phyloP scores from a whole-genome alignment of 108 stramenopile species.

The Skeletonema costatum region DNA sequence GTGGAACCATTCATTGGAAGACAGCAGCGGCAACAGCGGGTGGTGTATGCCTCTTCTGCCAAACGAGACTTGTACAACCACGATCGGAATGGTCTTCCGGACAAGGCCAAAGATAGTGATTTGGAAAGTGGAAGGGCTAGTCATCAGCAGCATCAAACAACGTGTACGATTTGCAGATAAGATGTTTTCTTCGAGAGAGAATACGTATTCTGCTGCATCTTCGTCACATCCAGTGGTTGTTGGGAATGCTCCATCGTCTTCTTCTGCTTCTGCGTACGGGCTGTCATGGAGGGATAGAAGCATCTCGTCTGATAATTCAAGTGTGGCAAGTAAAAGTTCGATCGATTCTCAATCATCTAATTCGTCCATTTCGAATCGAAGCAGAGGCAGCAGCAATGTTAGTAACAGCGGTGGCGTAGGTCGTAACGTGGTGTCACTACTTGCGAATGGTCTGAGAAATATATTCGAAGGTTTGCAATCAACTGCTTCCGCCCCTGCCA shows the following conservation, averaged over 20 bases:
- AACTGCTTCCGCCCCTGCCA: neutral
- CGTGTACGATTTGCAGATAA: slow-evolving; percentile 1
- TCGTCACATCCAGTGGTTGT: neutral
- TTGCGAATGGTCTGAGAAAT: neutral
- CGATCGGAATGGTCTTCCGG: neutral
- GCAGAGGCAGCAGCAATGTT: neutral
- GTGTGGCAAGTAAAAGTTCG: neutral
- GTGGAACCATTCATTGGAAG: neutral
- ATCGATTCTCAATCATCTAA: neutral
- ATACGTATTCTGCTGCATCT: neutral
- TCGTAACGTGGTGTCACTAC: neutral
- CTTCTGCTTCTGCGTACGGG: neutral
- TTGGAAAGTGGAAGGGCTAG: neutral
- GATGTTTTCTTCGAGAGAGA: neutral
- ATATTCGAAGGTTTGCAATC: neutral
- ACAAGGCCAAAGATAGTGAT: slow-evolving; percentile 3
- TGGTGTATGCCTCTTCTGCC: slow-evolving; percentile 1
- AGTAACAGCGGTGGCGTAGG: neutral
- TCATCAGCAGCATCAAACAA: neutral
- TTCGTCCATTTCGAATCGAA: neutral
- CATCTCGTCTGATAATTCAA: neutral
- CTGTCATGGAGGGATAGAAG: slow-evolving; percentile 1
- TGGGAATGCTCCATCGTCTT: neutral
- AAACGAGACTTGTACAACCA: neutral
- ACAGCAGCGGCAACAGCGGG: neutral